Evolutionary conservation across 2,329 filamentous ascomycete species (phyloP).

Genomic region (Geosmithia morbida): DNA sequence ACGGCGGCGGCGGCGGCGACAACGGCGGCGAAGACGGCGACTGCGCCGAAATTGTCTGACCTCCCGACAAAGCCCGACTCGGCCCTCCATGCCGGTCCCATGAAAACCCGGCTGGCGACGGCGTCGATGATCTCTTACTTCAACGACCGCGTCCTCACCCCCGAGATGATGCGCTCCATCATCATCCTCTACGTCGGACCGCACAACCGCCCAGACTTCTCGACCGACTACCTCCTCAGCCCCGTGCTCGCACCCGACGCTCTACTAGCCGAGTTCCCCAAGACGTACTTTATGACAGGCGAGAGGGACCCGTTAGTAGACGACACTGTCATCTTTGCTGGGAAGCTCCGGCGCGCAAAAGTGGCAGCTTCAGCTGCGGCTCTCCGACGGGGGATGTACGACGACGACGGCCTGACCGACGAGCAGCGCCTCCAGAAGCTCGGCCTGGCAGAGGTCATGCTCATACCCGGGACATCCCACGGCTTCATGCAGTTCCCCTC

Average conservation of each 20-base stretch:
- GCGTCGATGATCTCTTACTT: conserved; percentile 96
- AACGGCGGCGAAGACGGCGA: no score
- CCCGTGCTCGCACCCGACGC: conserved; percentile 80
- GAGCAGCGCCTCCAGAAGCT: conserved; percentile 21
- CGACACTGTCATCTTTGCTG: conserved; percentile 93
- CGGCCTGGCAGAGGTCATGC: conserved; percentile 51
- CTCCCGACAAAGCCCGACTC: neutral
- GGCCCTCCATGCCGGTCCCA: conserved; percentile 39
- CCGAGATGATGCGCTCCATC: conserved; percentile 99
- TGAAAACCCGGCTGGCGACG: conserved; percentile 81
- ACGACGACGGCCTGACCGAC: conserved; percentile 7
- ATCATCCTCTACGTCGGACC: conserved; percentile 95
- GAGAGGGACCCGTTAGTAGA: conserved; percentile 93
- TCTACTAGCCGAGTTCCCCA: conserved; percentile 76
- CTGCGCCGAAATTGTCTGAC: no score
- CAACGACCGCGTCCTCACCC: conserved; percentile 84
- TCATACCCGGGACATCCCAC: conserved; percentile 83
- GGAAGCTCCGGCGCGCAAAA: conserved; percentile 70
- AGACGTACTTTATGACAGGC: conserved; percentile 86
- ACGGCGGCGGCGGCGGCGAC: no score
- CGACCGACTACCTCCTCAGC: conserved; percentile 78
- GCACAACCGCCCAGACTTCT: conserved; percentile 84
- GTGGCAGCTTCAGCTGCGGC: conserved; percentile 22
- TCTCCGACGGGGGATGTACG: conserved; percentile 4
- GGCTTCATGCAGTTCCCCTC: conserved; percentile 87